Evolutionary conservation across 768 basidiomycete species (phyloP).

Genomic region (Cyclocybe cylindracea): DNA sequence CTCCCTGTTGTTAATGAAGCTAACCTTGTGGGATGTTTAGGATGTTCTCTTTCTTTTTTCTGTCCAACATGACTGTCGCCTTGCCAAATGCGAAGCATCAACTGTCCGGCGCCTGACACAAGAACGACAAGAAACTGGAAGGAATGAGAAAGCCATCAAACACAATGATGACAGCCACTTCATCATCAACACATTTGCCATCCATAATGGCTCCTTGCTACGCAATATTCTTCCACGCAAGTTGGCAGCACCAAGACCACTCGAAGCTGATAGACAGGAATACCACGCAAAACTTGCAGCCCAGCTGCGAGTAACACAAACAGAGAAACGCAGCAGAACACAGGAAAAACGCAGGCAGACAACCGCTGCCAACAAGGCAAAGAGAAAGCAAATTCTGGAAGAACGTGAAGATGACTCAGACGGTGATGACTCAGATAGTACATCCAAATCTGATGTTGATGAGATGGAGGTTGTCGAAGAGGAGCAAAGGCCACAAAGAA

Average conservation of each 20-base stretch:
- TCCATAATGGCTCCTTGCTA: background rate
- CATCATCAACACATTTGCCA: slow-evolving; percentile 2
- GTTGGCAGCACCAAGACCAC: background rate
- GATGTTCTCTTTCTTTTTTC: slow-evolving; percentile 5
- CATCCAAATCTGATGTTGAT: too few relatives aligned
- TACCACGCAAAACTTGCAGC: background rate
- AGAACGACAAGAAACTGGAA: slow-evolving; percentile 4
- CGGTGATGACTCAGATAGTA: too few relatives aligned
- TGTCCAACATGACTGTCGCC: slow-evolving; percentile 8
- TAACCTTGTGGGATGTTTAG: background rate
- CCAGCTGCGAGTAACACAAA: background rate
- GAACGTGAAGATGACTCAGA: too few relatives aligned
- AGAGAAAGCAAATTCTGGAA: too few relatives aligned
- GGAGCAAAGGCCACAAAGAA: too few relatives aligned
- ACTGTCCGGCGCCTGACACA: background rate
- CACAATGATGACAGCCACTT: slow-evolving; percentile 3
- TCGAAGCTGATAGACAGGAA: background rate
- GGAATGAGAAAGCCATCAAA: slow-evolving; percentile 1
- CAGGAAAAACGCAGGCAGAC: too few relatives aligned
- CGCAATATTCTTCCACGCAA: background rate
- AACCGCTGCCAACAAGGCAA: too few relatives aligned
- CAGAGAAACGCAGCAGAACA: background rate
- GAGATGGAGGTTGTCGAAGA: too few relatives aligned
- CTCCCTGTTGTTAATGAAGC: too few relatives aligned
- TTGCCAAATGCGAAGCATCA: slow-evolving; percentile 3